Evolutionary conservation across 2,329 filamentous ascomycete species (phyloP), one percentile per base, ranked within the genome.

Genomic region (Microcera coccophila): DNA sequence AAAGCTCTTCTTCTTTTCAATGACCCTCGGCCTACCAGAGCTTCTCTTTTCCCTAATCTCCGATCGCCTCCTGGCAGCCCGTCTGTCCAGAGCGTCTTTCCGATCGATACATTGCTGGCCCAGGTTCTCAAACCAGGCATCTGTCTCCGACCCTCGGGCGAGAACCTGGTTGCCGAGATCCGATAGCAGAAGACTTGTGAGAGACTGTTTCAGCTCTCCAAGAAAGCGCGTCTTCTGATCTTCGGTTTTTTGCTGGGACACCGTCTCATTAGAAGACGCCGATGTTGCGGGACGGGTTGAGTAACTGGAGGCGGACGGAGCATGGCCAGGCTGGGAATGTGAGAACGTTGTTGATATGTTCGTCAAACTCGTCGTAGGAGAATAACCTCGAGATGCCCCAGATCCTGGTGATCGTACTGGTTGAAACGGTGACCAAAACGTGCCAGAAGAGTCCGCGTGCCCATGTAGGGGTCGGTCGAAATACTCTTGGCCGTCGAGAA

Each of bases 371-470:
- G 79, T 79, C 0, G 76, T 79, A 1, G 81, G 79, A 5, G 81
- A 84, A 45, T 82, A 80, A 1, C 74, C 73, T 41, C 78, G 69
- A 1, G 79, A 78, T 0, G 76, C 62, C 64, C 75, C 68, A 62
- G 87, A 61, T 68, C 84, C 62, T 0, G 81, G 78, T 2, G 85
- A 81, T 47, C 83, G 76, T 1, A 79, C 74, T 0, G 82, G 81
- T 46, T 87, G 84, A 54, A 91, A 90, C 0, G 87, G 87, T 3
- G 90, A 95, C 89, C 90, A 96, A 61, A 91, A 94, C 0, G 89
- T 93, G 14, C 81, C 82, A 18, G 78, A 77, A 0, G 87, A 85
- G 55, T 93, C 88, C 45, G 85, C 83, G 33, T 86, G 71, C 0
- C 85, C 75, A 0, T 85, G 84, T 15, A 84, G 87, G 3, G 77